Evolutionary conservation across 2,329 filamentous ascomycete species (phyloP).

Genomic region (Aspergillus viridinutans): DNA sequence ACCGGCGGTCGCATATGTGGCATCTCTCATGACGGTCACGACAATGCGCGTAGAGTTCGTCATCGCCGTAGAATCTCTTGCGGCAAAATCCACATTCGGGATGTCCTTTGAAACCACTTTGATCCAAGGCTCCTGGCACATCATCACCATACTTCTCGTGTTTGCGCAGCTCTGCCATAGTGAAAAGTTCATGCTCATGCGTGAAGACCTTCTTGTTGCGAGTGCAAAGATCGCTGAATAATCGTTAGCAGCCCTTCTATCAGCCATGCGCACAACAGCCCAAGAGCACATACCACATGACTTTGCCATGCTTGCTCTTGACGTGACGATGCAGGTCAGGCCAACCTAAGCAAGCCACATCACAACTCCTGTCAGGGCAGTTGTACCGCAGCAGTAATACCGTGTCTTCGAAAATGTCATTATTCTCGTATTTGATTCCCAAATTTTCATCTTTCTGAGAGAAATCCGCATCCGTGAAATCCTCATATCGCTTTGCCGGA

Average conservation of each 20-base stretch:
- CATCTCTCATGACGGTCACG: conserved; percentile 91
- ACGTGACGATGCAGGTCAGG: conserved; percentile 78
- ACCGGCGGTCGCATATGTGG: conserved; percentile 79
- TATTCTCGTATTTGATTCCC: conserved; percentile 84
- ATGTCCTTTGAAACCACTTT: conserved; percentile 94
- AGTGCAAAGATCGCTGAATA: conserved; percentile 70
- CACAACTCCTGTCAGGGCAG: conserved; percentile 79
- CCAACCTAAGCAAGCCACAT: conserved; percentile 79
- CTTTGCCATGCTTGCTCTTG: conserved; percentile 73
- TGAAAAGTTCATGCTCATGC: conserved; percentile 93
- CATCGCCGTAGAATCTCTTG: conserved; percentile 88
- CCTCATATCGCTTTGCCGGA: conserved; percentile 73
- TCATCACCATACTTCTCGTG: conserved; percentile 93
- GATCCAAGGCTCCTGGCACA: conserved; percentile 79
- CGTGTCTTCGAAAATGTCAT: conserved; percentile 87
- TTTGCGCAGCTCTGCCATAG: conserved; percentile 70
- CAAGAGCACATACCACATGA: conserved; percentile 62
- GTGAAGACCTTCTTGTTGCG: conserved; percentile 98
- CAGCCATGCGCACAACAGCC: neutral
- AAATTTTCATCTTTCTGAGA: conserved; percentile 76
- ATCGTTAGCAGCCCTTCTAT: conserved; percentile 4
- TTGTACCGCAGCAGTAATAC: conserved; percentile 87
- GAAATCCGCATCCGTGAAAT: conserved; percentile 72
- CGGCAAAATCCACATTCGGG: conserved; percentile 91
- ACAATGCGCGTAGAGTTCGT: conserved; percentile 92